Conservation (phyloP, 352 stramenopile species). For the Pythium phragmitis region DNA sequence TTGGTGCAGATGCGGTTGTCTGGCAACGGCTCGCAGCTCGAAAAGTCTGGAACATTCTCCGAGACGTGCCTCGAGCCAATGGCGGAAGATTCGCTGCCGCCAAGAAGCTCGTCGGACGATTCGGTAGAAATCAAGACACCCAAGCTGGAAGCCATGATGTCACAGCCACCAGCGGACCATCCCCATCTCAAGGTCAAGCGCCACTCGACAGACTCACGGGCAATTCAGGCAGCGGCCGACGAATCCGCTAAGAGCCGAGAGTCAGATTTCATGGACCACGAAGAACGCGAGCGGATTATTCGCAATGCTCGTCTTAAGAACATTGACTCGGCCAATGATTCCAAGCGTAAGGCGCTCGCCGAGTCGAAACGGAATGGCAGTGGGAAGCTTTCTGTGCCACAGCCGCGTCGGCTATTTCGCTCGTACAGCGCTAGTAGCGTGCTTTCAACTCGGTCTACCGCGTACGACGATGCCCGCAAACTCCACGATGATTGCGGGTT, state of each 20-base stretch:
- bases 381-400: background rate
- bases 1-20: constrained; percentile 28
- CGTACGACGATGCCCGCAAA: constrained; percentile 26
- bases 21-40: constrained; percentile 18
- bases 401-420: constrained; percentile 33
- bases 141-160: background rate
- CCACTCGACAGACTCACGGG: constrained; percentile 58
- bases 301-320: constrained; percentile 46
- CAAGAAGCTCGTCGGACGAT: background rate
- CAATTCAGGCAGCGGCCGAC: constrained; percentile 61
- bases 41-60: background rate
- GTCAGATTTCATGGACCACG: constrained; percentile 36
- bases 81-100: background rate
- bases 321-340: constrained; percentile 33
- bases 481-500: constrained; percentile 25
- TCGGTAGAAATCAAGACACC: background rate
- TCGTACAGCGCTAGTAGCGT: constrained; percentile 73
- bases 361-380: constrained; percentile 1
- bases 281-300: constrained; percentile 38
- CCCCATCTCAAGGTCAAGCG: constrained; percentile 50
- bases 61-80: background rate
- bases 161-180: background rate
- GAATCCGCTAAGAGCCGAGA: constrained; percentile 33
- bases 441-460: constrained; percentile 41
- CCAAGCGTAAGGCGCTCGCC: constrained; percentile 3